Base-by-base conservation (phyloP, 352 stramenopile species). In the Aphanomyces astaci region DNA sequence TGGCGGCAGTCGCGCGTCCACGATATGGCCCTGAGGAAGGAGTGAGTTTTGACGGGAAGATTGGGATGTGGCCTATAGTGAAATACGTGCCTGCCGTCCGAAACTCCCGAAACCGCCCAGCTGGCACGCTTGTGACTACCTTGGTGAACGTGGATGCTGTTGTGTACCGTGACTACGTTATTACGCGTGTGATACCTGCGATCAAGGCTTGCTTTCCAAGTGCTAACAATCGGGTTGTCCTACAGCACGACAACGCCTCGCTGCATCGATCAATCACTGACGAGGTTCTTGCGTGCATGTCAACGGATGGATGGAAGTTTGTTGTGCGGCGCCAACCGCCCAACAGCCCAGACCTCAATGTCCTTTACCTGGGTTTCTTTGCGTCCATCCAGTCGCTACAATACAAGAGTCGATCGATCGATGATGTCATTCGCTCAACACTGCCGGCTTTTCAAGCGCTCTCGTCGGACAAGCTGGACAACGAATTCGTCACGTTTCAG, bases 291-390 rank as follows among this genome's bases (percentile, higher is more conserved):
- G 48, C 28, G 2, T 64, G 62, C 43, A 71, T 62, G 1, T 63
- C 17, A 0, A 15, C 7, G 0, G 57, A 62, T 24, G 71, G 67
- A 0, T 77, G 72, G 65, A 65, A 72, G 24, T 73, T 80, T 40
- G 60, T 54, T 2, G 13, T 76, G 0, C 10, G 63, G 0, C 72
- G 9, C 64, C 71, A 80, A 49, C 71, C 66, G 4, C 30, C 69
- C 3, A 77, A 77, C 32, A 74, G 64, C 1, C 71, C 75, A 0
- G 71, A 78, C 40, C 45, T 71, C n/a, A 80, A 76, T 25, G 67
- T 75, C 0, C 53, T 78, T 2, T 70, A 80, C 28, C 55, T 74
- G 5, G 69, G 63, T 22, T 72, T 72, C n/a, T 77, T 79, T 56
- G 52, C 66, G 7, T 72, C 66, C 0, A 71, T 76, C 5, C 67